Evolutionary conservation across 176 grass and related monocot genomes (phyloP).

Genomic region (Avena sativa): DNA sequence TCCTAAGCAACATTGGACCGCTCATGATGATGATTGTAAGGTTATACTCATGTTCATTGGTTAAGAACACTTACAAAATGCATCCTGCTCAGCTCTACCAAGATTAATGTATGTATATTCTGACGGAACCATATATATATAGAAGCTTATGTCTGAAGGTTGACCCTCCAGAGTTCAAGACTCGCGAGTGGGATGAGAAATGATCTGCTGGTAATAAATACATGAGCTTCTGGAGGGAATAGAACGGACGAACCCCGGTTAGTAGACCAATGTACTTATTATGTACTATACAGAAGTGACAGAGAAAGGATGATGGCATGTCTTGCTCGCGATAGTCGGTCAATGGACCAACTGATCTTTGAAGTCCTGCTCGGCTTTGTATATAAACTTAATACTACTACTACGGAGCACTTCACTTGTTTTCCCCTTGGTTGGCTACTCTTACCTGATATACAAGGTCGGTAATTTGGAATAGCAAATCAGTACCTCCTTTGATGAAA

Average conservation of each 20-base stretch:
- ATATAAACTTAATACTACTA: background rate
- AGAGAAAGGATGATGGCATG: slow-evolving; percentile 5
- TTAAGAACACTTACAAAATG: slow-evolving; percentile 7
- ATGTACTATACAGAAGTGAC: background rate
- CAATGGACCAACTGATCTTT: slow-evolving; percentile 25
- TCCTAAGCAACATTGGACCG: background rate
- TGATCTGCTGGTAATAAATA: slow-evolving; percentile 1
- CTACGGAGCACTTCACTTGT: too few species aligned
- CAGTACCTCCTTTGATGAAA: slow-evolving; percentile 2
- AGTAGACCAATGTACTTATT: background rate
- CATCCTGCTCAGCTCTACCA: slow-evolving; percentile 31
- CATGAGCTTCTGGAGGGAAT: background rate
- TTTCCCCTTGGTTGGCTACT: slow-evolving; percentile 23
- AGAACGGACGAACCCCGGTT: slow-evolving; percentile 10
- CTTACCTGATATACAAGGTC: slow-evolving; percentile 20
- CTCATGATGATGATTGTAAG: background rate
- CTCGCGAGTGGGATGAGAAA: background rate
- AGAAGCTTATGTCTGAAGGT: slow-evolving; percentile 4
- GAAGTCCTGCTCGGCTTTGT: background rate
- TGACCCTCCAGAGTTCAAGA: slow-evolving; percentile 31
- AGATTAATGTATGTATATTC: slow-evolving; percentile 27
- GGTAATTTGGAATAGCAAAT: slow-evolving; percentile 13
- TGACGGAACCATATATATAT: background rate
- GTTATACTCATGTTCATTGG: slow-evolving; percentile 6
- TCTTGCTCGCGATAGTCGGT: slow-evolving; percentile 3